phyloP scores from a whole-genome alignment of 208 protist genomes.

The Entamoeba invadens region DNA sequence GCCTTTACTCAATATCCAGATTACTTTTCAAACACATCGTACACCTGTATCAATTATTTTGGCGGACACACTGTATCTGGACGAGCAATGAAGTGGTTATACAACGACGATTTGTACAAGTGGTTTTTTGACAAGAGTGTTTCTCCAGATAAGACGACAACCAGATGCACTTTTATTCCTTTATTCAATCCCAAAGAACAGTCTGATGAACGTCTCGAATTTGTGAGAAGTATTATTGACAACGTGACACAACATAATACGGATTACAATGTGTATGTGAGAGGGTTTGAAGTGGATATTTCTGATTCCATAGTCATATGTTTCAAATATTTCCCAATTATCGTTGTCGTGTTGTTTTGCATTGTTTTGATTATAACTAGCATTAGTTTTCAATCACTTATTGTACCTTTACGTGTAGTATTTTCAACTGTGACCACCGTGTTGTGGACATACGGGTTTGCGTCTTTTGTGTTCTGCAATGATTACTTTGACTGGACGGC shows the following conservation, averaged over 20 bases:
- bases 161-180: neutral
- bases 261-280: neutral
- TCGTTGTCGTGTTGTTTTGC: slow-evolving; percentile 20
- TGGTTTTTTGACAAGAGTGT: neutral
- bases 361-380: slow-evolving; percentile 37
- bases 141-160: neutral
- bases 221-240: neutral
- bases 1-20: neutral
- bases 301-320: neutral
- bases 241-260: neutral
- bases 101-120: neutral
- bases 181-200: neutral
- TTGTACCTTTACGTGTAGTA: slow-evolving; percentile 39
- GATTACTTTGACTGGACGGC: slow-evolving; percentile 22
- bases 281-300: neutral
- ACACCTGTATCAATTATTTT: neutral
- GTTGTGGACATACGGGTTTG: slow-evolving; percentile 28
- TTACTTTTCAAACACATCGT: neutral
- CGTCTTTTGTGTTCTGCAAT: slow-evolving; percentile 36
- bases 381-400: slow-evolving; percentile 32
- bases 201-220: neutral
- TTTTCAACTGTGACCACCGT: slow-evolving; percentile 36
- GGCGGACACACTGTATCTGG: neutral
- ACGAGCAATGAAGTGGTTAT: neutral
- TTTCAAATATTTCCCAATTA: slow-evolving; percentile 30